Evolutionary conservation across 148 eudicot genomes (phyloP).

Genomic region (Camellia lanceoleosa): DNA sequence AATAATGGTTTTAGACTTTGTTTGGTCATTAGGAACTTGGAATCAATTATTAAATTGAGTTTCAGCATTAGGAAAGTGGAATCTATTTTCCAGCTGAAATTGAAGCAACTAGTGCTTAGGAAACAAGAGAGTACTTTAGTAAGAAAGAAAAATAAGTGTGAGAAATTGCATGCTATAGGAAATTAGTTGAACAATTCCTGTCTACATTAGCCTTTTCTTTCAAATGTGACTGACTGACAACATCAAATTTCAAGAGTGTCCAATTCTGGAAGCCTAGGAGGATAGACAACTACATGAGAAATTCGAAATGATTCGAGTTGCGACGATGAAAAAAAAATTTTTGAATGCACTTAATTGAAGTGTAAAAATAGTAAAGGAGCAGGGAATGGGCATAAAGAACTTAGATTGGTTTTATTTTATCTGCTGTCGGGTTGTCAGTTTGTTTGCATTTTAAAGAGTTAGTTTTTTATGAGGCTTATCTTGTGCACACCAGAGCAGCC

Average conservation of each 20-base stretch:
- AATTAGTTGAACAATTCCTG: neutral
- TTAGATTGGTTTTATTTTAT: neutral
- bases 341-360: neutral
- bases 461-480: neutral
- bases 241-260: neutral
- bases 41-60: neutral
- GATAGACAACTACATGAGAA: neutral
- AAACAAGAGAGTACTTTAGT: neutral
- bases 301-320: neutral
- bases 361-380: neutral
- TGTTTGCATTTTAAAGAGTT: neutral
- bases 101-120: conserved; percentile 1
- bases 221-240: neutral
- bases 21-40: neutral
- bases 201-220: neutral
- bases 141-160: neutral
- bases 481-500: neutral
- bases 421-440: neutral
- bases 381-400: neutral
- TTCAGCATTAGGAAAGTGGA: neutral
- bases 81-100: neutral
- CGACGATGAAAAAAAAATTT: neutral
- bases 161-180: conserved; percentile 8
- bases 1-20: neutral
- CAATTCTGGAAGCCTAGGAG: neutral